Base-by-base conservation (phyloP, 2,329 filamentous ascomycete genomes). In the Malbranchea cinnamomea region DNA sequence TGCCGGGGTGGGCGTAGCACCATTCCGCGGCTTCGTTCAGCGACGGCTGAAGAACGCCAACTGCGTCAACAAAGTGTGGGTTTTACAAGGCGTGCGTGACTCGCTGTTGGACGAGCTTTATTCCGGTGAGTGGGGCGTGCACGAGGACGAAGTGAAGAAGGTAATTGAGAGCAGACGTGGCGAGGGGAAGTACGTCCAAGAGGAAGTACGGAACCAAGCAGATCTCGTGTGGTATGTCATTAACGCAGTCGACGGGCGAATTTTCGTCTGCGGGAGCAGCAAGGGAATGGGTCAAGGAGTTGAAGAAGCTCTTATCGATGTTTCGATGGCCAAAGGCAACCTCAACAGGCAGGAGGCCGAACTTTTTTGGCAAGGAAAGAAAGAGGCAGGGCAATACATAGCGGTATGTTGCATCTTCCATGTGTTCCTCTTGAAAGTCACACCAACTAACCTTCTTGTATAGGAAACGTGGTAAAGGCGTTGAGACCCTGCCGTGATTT, bases 211-310 rank as follows among this genome's bases (percentile, higher is more conserved):
- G 7, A 68, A 81, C 40, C 89, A 95, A 53, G 82, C 85, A 2
- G 89, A 95, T 49, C 68, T 95, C n/a, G 87, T 95, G 10, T 98
- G 89, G 89, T 92, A 83, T 53, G 84, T 95, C 40, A 80, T 92
- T 63, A 95, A 95, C 53, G 75, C 84, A 2, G 66, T 95, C n/a
- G 89, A 98, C 47, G 89, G 89, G 1, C 75, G 89, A 30, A 75
- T 95, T 30, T 98, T 98, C 51, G 89, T 98, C 35, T 98, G 89
- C 53, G 89, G 89, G 28, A 91, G 80, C 56, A 84, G 75, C 48
- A 84, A 82, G 60, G 89, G 89, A 33, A 98, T 98, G 89, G 89
- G 89, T 36, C 89, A 95, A 55, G 89, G 89, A 25, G 89, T 98
- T 3, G 80, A 95, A 52, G 67, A 74, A 26, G 81, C 87, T 0